These are phyloP conservation scores for Kazachstania martiniae DNA, from an alignment of 805 yeast species.

Conservation along the genomic window DNA sequence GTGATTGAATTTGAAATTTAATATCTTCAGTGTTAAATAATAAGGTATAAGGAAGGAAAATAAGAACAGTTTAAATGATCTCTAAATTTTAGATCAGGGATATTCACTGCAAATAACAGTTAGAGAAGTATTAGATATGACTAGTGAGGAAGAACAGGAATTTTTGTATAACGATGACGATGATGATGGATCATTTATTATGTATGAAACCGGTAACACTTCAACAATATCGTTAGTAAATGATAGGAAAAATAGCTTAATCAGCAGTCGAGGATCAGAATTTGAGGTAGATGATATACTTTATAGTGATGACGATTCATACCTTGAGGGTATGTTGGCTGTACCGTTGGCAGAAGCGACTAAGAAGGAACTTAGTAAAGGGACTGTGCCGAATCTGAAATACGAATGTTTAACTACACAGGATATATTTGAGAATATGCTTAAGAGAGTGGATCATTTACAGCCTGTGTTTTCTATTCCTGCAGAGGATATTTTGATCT, in stretches of 20 bases:
- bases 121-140: too few relatives aligned
- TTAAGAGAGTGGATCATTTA: slow-evolving; percentile 17
- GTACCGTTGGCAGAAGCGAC: slow-evolving; percentile 6
- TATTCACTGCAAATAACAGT: too few relatives aligned
- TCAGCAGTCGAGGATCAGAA: slow-evolving; percentile 12
- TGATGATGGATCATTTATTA: background rate
- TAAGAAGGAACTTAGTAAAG: slow-evolving; percentile 11
- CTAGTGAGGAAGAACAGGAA: background rate
- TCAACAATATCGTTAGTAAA: slow-evolving; percentile 1
- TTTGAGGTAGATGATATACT: slow-evolving; percentile 15
- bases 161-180: slow-evolving; percentile 4
- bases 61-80: too few relatives aligned
- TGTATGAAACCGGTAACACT: slow-evolving; percentile 1
- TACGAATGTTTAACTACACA: slow-evolving; percentile 27
- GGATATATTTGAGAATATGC: slow-evolving; percentile 24
- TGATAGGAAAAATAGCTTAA: background rate
- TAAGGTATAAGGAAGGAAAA: too few relatives aligned
- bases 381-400: slow-evolving; percentile 15
- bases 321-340: slow-evolving; percentile 13
- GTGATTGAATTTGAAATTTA: too few relatives aligned
- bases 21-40: too few relatives aligned
- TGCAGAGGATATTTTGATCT: slow-evolving; percentile 28
- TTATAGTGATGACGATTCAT: slow-evolving; percentile 15
- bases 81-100: too few relatives aligned
- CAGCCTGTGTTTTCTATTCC: slow-evolving; percentile 23